Percentiles rank a stretch among this genome's conserved stretches.
These are phyloP conservation scores for Aspergillus conjunctus DNA, from an alignment of 495 filamentous ascomycete species.

Conservation along the genomic window DNA sequence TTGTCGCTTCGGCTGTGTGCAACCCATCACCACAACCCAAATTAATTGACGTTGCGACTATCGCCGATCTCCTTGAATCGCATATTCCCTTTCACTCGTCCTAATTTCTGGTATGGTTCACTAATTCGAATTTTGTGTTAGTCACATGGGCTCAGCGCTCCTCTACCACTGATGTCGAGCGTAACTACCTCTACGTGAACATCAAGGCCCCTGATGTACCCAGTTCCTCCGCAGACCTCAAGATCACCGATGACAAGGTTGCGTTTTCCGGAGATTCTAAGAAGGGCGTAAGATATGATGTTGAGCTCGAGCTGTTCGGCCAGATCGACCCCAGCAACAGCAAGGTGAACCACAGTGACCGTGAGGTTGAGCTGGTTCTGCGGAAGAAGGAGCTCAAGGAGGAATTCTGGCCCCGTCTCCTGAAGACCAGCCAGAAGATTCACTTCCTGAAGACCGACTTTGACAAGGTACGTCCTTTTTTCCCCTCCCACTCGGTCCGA, in stretches of 20 bases:
- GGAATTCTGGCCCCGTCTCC: slow-evolving; percentile 91
- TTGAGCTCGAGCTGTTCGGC: slow-evolving; percentile 85
- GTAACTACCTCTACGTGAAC: slow-evolving; percentile 92
- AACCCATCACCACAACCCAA: slow-evolving; percentile 4
- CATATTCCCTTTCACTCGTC: not conserved
- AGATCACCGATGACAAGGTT: slow-evolving; percentile 75
- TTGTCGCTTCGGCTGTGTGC: slow-evolving; percentile 17
- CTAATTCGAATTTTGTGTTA: slow-evolving; percentile 41
- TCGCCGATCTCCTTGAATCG: not conserved
- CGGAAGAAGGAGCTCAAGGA: slow-evolving; percentile 93
- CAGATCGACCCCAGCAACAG: slow-evolving; percentile 85
- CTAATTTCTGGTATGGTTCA: not conserved
- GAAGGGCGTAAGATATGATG: slow-evolving; percentile 79
- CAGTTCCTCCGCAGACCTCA: slow-evolving; percentile 67
- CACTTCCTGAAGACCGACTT: slow-evolving; percentile 99
- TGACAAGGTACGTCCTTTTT: slow-evolving; percentile 69
- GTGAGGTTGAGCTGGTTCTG: slow-evolving; percentile 86
- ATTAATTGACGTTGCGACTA: not conserved
- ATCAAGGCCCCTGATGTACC: slow-evolving; percentile 82
- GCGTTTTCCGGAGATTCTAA: slow-evolving; percentile 79
- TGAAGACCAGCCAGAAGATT: slow-evolving; percentile 84
- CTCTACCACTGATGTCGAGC: slow-evolving; percentile 70
- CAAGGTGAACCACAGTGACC: slow-evolving; percentile 79
- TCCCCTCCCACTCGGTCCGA: not conserved
- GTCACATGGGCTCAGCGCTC: slow-evolving; percentile 99